These are phyloP conservation scores for Penicillium italicum DNA, from an alignment of 2,329 filamentous ascomycete genomes.

Conservation along the genomic window DNA sequence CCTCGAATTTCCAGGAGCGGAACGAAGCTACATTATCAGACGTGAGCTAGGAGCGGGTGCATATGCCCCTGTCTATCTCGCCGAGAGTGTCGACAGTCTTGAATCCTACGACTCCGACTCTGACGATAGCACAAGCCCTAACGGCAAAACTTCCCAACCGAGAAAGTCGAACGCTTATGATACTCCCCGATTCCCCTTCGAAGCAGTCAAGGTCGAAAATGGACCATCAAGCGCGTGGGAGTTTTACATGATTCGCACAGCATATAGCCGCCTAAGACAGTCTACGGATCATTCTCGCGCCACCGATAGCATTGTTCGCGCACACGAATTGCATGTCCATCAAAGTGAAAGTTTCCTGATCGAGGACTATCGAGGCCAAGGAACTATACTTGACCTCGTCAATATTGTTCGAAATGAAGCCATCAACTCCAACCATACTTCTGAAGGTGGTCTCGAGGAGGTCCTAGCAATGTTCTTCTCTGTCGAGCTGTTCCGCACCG, in stretches of 20 bases:
- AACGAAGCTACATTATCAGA: conserved; percentile 70
- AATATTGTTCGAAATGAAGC: conserved; percentile 74
- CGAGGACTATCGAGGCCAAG: conserved; percentile 81
- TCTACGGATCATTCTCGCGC: conserved; percentile 60
- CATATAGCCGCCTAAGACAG: conserved; percentile 67
- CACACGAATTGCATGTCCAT: conserved; percentile 89
- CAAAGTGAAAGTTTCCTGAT: conserved; percentile 85
- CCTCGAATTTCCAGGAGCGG: conserved; percentile 64
- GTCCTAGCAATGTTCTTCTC: conserved; percentile 91
- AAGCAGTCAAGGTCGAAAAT: conserved; percentile 90
- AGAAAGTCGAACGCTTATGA: conserved; percentile 18
- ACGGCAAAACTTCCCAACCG: conserved; percentile 53
- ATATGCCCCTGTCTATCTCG: conserved; percentile 91
- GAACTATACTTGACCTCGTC: conserved; percentile 90
- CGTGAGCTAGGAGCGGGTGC: conserved; percentile 88
- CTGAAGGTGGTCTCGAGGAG: conserved; percentile 76
- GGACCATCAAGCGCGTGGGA: conserved; percentile 85
- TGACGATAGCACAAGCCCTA: conserved; percentile 41
- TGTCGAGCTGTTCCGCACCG: conserved; percentile 82
- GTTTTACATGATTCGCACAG: conserved; percentile 88
- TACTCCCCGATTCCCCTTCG: conserved; percentile 55
- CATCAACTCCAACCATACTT: conserved; percentile 46
- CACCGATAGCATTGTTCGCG: conserved; percentile 72
- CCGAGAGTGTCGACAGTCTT: conserved; percentile 65
- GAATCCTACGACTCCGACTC: conserved; percentile 34